Evolutionary conservation across 371 early-diverging fungal genomes (phyloP).

Genomic region (Phascolomyces articulosus): DNA sequence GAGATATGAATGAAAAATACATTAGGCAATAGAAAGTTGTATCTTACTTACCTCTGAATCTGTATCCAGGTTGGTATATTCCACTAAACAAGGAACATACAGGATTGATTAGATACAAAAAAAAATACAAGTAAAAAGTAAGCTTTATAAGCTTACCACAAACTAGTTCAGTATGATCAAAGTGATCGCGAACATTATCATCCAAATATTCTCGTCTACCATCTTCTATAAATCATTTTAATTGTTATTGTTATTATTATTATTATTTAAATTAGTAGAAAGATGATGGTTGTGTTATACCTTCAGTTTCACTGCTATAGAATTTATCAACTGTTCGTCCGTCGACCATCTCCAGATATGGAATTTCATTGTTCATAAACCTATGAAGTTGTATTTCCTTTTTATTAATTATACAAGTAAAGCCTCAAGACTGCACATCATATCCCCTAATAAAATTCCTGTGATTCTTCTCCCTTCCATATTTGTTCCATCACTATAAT

Average conservation of each 20-base stretch:
- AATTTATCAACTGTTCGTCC: conserved; percentile 11
- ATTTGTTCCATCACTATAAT: no score
- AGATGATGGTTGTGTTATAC: no score
- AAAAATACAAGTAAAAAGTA: not conserved
- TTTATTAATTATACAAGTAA: no score
- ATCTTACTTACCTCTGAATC: conserved; percentile 41
- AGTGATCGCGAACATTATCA: conserved; percentile 16
- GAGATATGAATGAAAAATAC: no score
- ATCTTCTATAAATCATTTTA: not conserved
- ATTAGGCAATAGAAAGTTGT: no score
- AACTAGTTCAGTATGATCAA: conserved; percentile 25
- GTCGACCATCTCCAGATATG: conserved; percentile 20
- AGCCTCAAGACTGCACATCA: no score
- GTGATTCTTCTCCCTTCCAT: no score
- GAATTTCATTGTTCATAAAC: conserved; percentile 42
- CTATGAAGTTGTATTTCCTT: conserved; percentile 17
- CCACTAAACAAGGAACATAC: conserved; percentile 19
- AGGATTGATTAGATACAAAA: not conserved
- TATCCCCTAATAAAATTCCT: no score
- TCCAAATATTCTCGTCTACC: not conserved
- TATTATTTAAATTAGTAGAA: no score
- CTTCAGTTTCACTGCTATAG: not conserved
- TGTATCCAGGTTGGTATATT: conserved; percentile 26
- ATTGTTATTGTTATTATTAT: no score
- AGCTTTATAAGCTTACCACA: conserved; percentile 25